A percentile compares a stretch with the other conserved stretches of the same genome.
Evolutionary conservation across 148 eudicot species (phyloP).

Genomic region (Fagopyrum tataricum): DNA sequence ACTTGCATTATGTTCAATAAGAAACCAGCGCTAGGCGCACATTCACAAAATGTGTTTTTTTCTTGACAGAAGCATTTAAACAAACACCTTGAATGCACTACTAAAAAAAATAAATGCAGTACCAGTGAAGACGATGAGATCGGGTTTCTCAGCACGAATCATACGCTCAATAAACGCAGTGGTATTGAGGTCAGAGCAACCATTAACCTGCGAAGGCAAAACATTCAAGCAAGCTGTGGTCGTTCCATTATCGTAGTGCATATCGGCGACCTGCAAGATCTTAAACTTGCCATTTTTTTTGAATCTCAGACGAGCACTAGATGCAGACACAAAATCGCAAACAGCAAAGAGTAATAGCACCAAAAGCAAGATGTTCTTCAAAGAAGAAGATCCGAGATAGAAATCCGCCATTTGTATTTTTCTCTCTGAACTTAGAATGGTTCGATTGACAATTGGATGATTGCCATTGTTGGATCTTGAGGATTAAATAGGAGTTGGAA

Average conservation of each 20-base stretch:
- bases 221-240: conserved; percentile 55
- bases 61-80: not conserved
- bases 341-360: not conserved
- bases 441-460: not conserved
- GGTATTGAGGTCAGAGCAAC: conserved; percentile 84
- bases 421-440: not conserved
- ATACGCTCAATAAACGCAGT: conserved; percentile 61
- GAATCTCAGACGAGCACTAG: conserved; percentile 35
- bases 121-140: conserved; percentile 88
- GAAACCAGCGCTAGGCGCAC: not conserved
- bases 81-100: not conserved
- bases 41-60: not conserved
- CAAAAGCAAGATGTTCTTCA: not conserved
- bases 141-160: conserved; percentile 64
- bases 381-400: not conserved
- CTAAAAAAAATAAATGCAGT: not conserved
- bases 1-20: not conserved
- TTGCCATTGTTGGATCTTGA: not conserved
- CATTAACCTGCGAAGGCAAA: conserved; percentile 41
- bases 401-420: not conserved
- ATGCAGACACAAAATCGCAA: not conserved
- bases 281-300: conserved; percentile 57
- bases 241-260: conserved; percentile 79
- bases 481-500: not conserved
- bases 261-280: conserved; percentile 91